phyloP scores from a whole-genome alignment of 2,329 filamentous ascomycete species.

The Colletotrichum scovillei region DNA sequence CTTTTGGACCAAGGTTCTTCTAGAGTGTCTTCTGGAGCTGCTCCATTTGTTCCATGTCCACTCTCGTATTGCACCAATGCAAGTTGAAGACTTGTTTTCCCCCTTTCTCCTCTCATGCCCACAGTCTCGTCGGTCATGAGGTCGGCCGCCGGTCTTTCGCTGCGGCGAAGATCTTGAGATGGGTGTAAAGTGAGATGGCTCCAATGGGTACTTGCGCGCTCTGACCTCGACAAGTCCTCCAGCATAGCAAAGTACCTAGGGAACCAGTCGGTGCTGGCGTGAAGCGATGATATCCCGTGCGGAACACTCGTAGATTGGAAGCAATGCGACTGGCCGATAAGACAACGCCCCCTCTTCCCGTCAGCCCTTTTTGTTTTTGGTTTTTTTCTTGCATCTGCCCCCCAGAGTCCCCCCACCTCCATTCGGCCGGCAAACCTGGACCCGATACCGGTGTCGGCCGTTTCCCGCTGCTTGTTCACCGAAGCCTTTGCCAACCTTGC shows the following conservation, averaged over 20 bases:
- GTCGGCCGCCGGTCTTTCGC: not conserved
- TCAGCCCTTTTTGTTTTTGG: not conserved
- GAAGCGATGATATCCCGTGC: not conserved
- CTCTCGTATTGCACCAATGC: conserved; percentile 2
- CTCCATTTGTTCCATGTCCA: conserved; percentile 21
- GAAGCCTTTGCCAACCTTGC: not conserved
- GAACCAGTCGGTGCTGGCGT: not conserved
- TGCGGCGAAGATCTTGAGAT: conserved; percentile 18
- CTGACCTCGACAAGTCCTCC: conserved; percentile 3
- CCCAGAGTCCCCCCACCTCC: too few species aligned
- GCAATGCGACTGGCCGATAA: conserved; percentile 21
- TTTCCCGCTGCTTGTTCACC: conserved; percentile 1
- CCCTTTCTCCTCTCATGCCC: not conserved
- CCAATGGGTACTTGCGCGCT: conserved; percentile 6
- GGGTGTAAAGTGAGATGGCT: not conserved
- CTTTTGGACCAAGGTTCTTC: conserved; percentile 27
- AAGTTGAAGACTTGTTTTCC: conserved; percentile 4
- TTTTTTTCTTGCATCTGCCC: not conserved
- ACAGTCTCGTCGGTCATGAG: not conserved
- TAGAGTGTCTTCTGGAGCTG: conserved; percentile 26
- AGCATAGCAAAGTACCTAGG: not conserved
- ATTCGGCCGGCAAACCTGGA: conserved; percentile 6
- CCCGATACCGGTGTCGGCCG: conserved; percentile 25
- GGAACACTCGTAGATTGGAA: not conserved
- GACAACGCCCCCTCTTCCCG: not conserved